Evolutionary conservation across 371 early-diverging fungal genomes (phyloP).

Genomic region (Entomophthora muscae): DNA sequence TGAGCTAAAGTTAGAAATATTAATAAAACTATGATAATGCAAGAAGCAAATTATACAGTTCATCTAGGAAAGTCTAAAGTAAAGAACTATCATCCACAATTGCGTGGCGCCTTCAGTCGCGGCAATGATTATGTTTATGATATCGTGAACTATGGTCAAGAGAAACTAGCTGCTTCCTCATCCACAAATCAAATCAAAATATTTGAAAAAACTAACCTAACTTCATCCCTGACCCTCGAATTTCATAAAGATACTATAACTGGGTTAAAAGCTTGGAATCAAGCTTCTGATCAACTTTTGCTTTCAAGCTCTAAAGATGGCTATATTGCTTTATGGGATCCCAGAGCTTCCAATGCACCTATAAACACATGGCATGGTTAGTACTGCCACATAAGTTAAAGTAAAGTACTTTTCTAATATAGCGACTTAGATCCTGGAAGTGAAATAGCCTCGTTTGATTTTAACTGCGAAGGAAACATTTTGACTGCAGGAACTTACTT

Average conservation of each 20-base stretch:
- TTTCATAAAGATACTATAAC: slow-evolving; percentile 38
- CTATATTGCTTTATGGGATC: slow-evolving; percentile 46
- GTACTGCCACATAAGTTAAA: slow-evolving; percentile 38
- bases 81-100: background rate
- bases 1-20: background rate
- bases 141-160: background rate
- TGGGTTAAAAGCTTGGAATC: slow-evolving; percentile 30
- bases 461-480: slow-evolving; percentile 60
- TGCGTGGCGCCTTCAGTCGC: background rate
- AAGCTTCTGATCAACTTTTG: slow-evolving; percentile 24
- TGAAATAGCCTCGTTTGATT: slow-evolving; percentile 37
- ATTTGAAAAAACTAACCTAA: background rate
- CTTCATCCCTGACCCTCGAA: slow-evolving; percentile 10
- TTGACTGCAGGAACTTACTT: background rate
- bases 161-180: background rate
- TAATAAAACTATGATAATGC: background rate
- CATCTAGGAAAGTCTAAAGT: background rate
- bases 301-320: slow-evolving; percentile 45
- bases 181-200: background rate
- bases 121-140: background rate
- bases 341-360: slow-evolving; percentile 26
- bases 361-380: slow-evolving; percentile 8
- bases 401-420: background rate
- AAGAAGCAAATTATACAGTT: background rate
- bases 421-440: slow-evolving; percentile 22